Evolutionary conservation across 345 rosid genomes (phyloP).

Genomic region (Laguncularia racemosa): DNA sequence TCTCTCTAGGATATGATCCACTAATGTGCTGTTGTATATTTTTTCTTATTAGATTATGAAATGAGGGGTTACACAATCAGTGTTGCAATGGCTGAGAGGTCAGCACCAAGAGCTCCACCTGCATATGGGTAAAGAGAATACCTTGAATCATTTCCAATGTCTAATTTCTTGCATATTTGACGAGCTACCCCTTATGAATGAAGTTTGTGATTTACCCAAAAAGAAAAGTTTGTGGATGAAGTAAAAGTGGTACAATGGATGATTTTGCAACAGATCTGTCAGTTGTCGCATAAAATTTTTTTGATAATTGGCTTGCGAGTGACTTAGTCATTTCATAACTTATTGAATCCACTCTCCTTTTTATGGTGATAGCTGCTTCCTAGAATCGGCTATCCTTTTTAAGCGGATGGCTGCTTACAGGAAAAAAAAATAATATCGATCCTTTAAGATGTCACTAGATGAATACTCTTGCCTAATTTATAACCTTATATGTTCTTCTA

Average conservation of each 20-base stretch:
- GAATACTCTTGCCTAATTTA: no score
- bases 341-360: no score
- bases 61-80: constrained; percentile 72
- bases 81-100: constrained; percentile 92
- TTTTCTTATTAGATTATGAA: constrained; percentile 53
- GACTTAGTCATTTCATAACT: no score
- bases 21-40: background rate
- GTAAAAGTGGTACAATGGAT: background rate
- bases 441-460: no score
- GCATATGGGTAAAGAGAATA: constrained; percentile 58
- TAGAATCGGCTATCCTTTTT: no score
- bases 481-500: no score
- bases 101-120: constrained; percentile 57
- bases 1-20: background rate
- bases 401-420: no score
- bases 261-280: background rate
- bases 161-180: background rate
- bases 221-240: no score
- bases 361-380: no score
- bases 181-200: background rate
- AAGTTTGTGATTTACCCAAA: no score
- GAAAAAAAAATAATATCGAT: no score
- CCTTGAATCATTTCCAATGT: background rate
- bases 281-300: background rate
- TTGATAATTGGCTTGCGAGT: no score